Conservation (phyloP, 2,329 filamentous ascomycete species). For the Pseudogymnoascus sp. region DNA sequence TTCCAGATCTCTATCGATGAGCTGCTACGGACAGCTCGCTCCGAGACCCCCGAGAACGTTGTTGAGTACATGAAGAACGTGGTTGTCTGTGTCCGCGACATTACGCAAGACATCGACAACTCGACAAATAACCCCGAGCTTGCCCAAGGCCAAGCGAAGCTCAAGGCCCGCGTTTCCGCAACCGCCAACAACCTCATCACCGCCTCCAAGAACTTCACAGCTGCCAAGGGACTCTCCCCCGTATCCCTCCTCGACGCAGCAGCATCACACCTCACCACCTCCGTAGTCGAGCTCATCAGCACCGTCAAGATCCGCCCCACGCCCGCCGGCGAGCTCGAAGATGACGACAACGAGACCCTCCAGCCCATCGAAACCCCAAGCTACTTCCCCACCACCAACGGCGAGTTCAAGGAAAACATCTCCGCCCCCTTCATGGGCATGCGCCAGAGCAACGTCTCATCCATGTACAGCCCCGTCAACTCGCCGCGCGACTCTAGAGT, state of each 20-base stretch:
- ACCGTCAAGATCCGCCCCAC: constrained; percentile 76
- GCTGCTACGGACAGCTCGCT: constrained; percentile 68
- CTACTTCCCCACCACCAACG: constrained; percentile 56
- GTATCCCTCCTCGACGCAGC: constrained; percentile 92
- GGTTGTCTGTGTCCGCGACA: constrained; percentile 71
- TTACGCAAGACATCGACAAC: constrained; percentile 72
- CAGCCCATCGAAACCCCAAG: constrained; percentile 60
- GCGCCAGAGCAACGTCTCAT: constrained; percentile 59
- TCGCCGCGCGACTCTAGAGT: constrained; percentile 54
- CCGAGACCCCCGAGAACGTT: constrained; percentile 64
- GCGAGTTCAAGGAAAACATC: constrained; percentile 30
- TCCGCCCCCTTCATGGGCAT: constrained; percentile 53
- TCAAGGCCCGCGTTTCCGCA: constrained; percentile 77
- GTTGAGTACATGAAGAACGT: constrained; percentile 84
- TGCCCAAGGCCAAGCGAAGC: constrained; percentile 54
- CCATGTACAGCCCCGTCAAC: constrained; percentile 66
- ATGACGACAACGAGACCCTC: constrained; percentile 63
- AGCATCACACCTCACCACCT: constrained; percentile 78
- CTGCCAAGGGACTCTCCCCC: constrained; percentile 75
- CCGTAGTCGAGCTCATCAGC: constrained; percentile 78
- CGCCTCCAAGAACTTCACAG: constrained; percentile 83
- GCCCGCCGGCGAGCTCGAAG: constrained; percentile 66
- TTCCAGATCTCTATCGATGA: constrained; percentile 95
- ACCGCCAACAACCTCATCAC: constrained; percentile 96
- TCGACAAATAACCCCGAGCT: constrained; percentile 44